Conservation (phyloP, 495 filamentous ascomycete genomes). For the Pyrenula aspistea region DNA sequence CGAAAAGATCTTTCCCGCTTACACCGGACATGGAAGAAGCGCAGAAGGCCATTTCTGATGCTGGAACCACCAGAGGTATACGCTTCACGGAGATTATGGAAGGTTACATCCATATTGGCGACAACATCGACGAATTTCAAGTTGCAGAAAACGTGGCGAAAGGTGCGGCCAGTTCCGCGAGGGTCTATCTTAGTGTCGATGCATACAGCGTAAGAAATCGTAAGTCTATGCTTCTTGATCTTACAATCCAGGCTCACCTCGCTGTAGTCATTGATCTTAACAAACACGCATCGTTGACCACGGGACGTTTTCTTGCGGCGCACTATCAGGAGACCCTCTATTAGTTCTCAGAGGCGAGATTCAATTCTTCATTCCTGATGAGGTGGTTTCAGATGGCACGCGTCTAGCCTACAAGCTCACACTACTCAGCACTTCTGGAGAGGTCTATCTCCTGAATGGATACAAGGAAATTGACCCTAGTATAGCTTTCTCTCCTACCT, state of each 20-base stretch:
- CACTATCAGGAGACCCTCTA: conserved; percentile 43
- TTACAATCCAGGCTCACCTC: neutral
- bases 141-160: conserved; percentile 39
- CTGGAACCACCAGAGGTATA: conserved; percentile 31
- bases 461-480: conserved; percentile 51
- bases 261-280: conserved; percentile 4
- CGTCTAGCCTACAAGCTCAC: conserved; percentile 51
- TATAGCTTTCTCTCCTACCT: conserved; percentile 35
- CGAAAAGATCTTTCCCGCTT: neutral
- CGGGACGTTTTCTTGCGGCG: conserved; percentile 52
- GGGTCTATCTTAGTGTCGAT: conserved; percentile 49
- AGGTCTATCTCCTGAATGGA: conserved; percentile 43
- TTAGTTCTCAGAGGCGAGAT: conserved; percentile 39
- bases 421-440: conserved; percentile 39
- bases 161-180: conserved; percentile 38
- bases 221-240: neutral
- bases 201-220: conserved; percentile 7
- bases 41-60: conserved; percentile 9
- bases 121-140: conserved; percentile 38
- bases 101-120: conserved; percentile 43
- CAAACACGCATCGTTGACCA: conserved; percentile 26
- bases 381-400: conserved; percentile 38
- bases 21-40: conserved; percentile 12
- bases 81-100: conserved; percentile 55
- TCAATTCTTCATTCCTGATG: conserved; percentile 4